Evolutionary conservation across 805 yeast genomes (phyloP).

Genomic region (Blastobotrys parvus): DNA sequence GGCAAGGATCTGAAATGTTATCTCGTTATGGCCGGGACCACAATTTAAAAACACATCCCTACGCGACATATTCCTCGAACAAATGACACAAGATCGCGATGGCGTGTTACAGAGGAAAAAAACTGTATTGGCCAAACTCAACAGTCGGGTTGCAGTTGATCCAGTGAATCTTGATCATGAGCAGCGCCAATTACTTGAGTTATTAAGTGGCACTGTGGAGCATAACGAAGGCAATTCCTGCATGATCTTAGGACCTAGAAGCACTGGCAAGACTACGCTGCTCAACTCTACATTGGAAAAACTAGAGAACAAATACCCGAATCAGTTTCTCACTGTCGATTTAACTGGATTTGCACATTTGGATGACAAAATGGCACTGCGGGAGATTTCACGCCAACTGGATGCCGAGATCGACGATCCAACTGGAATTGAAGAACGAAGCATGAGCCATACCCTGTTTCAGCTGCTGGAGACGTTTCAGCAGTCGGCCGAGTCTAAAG

Average conservation of each 20-base stretch:
- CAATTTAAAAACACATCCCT: too few species aligned
- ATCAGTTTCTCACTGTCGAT: slow-evolving; percentile 49
- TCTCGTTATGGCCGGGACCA: too few species aligned
- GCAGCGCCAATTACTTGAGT: slow-evolving; percentile 42
- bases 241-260: slow-evolving; percentile 70
- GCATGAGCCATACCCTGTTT: slow-evolving; percentile 23
- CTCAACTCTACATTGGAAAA: slow-evolving; percentile 48
- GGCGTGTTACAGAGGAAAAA: slow-evolving; percentile 3
- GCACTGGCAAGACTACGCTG: slow-evolving; percentile 64
- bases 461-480: slow-evolving; percentile 23
- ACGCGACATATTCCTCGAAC: too few species aligned
- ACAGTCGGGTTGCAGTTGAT: slow-evolving; percentile 18
- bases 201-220: slow-evolving; percentile 56
- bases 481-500: slow-evolving; percentile 26
- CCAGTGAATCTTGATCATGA: slow-evolving; percentile 32
- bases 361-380: slow-evolving; percentile 70
- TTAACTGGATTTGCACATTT: slow-evolving; percentile 65
- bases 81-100: slow-evolving; percentile 1
- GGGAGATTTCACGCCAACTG: slow-evolving; percentile 79
- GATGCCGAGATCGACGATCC: slow-evolving; percentile 35
- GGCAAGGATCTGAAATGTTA: too few species aligned
- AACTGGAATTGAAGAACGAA: slow-evolving; percentile 17
- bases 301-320: slow-evolving; percentile 32
- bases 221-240: slow-evolving; percentile 76
- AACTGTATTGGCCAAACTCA: slow-evolving; percentile 24